Conservation (phyloP, 2,329 filamentous ascomycete genomes). For the Botrytis sinoallii region DNA sequence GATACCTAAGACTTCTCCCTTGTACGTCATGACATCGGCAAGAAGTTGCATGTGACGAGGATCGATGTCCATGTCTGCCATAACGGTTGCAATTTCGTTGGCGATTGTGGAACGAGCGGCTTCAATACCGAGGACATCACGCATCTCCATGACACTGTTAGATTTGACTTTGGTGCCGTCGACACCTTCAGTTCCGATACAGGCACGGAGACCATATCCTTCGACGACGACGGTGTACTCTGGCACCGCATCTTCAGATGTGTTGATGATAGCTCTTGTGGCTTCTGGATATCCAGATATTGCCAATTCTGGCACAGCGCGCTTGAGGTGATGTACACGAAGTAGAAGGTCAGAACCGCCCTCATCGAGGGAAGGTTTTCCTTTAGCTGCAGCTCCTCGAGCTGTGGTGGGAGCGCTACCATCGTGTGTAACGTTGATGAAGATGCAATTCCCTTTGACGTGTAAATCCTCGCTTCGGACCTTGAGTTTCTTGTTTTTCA, state of each 20-base stretch:
- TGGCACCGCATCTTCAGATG: slow-evolving; percentile 44
- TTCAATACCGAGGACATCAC: slow-evolving; percentile 88
- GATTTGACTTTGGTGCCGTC: slow-evolving; percentile 70
- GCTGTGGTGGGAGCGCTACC: slow-evolving; percentile 43
- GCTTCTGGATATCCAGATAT: slow-evolving; percentile 89
- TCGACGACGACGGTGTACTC: slow-evolving; percentile 76
- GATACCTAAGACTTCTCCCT: slow-evolving; percentile 93
- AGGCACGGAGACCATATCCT: slow-evolving; percentile 84
- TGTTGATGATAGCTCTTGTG: slow-evolving; percentile 83
- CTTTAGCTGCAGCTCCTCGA: slow-evolving; percentile 31
- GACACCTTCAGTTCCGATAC: slow-evolving; percentile 92
- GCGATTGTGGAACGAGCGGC: slow-evolving; percentile 88
- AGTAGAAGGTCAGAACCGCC: slow-evolving; percentile 65
- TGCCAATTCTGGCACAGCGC: slow-evolving; percentile 75
- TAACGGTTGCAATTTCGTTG: slow-evolving; percentile 81
- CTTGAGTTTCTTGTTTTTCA: slow-evolving; percentile 79
- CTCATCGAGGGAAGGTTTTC: slow-evolving; percentile 42
- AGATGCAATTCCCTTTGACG: slow-evolving; percentile 61
- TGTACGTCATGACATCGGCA: slow-evolving; percentile 98
- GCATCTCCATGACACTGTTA: slow-evolving; percentile 89
- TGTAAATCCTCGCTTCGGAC: slow-evolving; percentile 63
- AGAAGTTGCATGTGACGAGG: slow-evolving; percentile 96
- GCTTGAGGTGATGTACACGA: slow-evolving; percentile 81
- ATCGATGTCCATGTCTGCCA: slow-evolving; percentile 93
- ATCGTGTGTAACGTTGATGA: slow-evolving; percentile 64